Percentiles rank a stretch among this genome's conserved stretches.
Evolutionary conservation across 225 moss, liverwort and hornwort genomes (phyloP).

Genomic region (Sphagnum contortum): DNA sequence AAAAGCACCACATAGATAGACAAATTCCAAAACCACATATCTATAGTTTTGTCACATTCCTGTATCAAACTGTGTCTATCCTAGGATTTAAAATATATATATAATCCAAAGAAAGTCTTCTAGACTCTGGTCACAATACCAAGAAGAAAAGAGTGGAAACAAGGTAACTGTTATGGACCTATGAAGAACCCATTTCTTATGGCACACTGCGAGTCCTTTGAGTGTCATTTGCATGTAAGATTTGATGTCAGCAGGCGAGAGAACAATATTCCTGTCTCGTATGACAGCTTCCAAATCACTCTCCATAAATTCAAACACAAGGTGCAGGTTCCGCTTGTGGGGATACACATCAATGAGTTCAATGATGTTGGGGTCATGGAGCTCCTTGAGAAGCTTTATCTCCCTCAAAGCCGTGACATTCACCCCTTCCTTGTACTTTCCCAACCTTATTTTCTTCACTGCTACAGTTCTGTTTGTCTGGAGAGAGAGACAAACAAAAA

Average conservation of each 20-base stretch:
- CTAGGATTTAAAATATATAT: no score
- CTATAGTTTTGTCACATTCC: no score
- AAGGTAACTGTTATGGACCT: constrained; percentile 29
- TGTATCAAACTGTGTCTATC: no score
- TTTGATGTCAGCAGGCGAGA: constrained; percentile 91
- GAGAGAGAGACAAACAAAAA: background rate
- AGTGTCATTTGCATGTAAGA: constrained; percentile 99
- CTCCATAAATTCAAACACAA: constrained; percentile 97
- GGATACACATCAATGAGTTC: constrained; percentile 97
- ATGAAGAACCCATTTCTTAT: constrained; percentile 98
- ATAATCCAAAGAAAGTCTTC: no score
- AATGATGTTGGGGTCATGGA: constrained; percentile 94
- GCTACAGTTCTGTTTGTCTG: constrained; percentile 94
- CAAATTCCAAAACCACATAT: no score
- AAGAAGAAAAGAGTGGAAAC: no score
- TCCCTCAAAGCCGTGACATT: constrained; percentile 97
- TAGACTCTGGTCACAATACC: no score
- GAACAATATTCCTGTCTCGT: constrained; percentile 81
- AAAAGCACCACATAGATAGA: no score
- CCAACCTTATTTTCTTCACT: constrained; percentile 89
- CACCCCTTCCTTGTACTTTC: constrained; percentile 98
- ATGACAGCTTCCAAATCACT: constrained; percentile 99
- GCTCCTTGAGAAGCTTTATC: constrained; percentile 95
- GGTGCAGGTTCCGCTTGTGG: constrained; percentile 96
- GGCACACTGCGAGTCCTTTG: constrained; percentile 88